These are phyloP conservation scores for Akebia trifoliata DNA, from an alignment of 164 flowering plant genomes.

Conservation along the genomic window DNA sequence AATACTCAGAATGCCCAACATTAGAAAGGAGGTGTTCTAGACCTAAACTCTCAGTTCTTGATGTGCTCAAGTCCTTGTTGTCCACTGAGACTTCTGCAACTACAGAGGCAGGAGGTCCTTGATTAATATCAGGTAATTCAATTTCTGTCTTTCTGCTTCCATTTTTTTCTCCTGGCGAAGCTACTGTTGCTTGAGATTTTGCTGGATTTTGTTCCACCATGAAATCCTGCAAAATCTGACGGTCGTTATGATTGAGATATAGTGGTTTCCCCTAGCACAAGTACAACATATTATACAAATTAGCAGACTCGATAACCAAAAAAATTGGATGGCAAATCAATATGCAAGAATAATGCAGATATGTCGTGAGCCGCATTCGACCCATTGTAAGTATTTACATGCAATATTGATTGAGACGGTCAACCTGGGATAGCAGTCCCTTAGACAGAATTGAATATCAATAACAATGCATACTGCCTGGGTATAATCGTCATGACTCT, in stretches of 20 bases:
- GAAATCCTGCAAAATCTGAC: slow-evolving; percentile 29
- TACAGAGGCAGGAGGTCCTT: slow-evolving; percentile 27
- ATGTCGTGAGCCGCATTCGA: too few relatives aligned
- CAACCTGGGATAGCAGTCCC: neutral
- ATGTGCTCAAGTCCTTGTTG: slow-evolving; percentile 37
- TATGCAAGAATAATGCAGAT: too few relatives aligned
- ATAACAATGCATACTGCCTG: too few relatives aligned
- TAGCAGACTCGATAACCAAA: neutral
- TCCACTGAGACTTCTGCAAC: slow-evolving; percentile 21
- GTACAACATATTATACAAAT: neutral
- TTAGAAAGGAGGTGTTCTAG: slow-evolving; percentile 39
- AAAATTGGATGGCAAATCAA: too few relatives aligned
- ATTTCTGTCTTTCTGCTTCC: slow-evolving; percentile 12
- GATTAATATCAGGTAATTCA: slow-evolving; percentile 38
- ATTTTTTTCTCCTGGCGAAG: slow-evolving; percentile 22
- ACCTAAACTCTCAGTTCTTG: slow-evolving; percentile 68
- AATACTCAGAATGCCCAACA: slow-evolving; percentile 25
- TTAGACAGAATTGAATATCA: too few relatives aligned
- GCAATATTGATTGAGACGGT: neutral
- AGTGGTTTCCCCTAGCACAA: neutral
- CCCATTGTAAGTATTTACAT: too few relatives aligned
- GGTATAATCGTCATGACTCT: too few relatives aligned
- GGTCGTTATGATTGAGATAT: slow-evolving; percentile 4
- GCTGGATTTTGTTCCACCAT: slow-evolving; percentile 1
- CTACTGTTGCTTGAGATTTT: slow-evolving; percentile 11